Conservation (phyloP, 139 green algal species). For the Picochlorum sp. region DNA sequence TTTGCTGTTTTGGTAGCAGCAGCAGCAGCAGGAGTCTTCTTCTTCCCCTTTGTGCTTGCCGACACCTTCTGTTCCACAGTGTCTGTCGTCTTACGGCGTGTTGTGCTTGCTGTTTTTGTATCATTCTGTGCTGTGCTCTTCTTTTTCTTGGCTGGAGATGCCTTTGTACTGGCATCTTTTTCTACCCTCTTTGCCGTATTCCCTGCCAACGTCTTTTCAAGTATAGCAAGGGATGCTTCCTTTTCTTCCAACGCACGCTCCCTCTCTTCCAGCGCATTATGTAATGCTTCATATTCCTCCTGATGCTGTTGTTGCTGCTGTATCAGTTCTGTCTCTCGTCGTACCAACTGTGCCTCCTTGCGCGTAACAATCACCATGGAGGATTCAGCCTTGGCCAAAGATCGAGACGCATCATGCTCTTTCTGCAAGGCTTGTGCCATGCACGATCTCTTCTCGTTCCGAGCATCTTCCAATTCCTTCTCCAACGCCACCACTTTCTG, state of each 20-base stretch:
- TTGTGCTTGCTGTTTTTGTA: too few species aligned
- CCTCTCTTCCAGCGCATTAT: neutral
- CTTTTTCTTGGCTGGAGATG: too few species aligned
- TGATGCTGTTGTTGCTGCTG: neutral
- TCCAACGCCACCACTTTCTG: conserved; percentile 6
- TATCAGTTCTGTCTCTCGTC: neutral
- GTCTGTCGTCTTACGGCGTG: too few species aligned
- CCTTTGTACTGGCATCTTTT: too few species aligned
- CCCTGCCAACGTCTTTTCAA: too few species aligned
- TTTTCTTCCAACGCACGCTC: neutral
- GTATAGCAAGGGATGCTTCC: too few species aligned
- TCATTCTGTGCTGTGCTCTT: too few species aligned
- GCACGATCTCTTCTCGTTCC: neutral
- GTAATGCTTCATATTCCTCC: neutral
- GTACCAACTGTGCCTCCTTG: neutral
- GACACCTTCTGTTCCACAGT: too few species aligned
- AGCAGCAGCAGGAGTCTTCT: too few species aligned
- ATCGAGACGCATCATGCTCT: neutral
- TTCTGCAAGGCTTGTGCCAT: neutral
- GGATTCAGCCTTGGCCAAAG: conserved; percentile 1
- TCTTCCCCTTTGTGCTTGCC: neutral
- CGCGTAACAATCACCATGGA: neutral
- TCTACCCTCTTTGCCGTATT: too few species aligned
- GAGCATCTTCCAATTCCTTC: neutral
- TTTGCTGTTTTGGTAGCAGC: too few species aligned